Evolutionary conservation across 1,284 basidiomycete species (phyloP), one percentile per base, ranked within the genome.

Genomic region (Leccinum angustisporum): DNA sequence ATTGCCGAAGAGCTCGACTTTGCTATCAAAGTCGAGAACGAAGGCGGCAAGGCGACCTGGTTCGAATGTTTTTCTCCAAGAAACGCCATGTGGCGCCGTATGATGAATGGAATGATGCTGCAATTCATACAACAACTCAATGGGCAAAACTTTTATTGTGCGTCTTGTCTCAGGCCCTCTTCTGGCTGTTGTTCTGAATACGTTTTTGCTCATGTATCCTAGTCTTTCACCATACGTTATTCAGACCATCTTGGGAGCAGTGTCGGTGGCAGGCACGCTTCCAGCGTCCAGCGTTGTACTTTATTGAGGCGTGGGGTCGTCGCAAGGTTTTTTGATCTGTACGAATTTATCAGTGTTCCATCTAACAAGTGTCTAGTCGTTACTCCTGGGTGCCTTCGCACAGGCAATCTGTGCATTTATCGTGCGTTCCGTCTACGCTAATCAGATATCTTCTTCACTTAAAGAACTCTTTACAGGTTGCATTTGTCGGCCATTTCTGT

Each of bases 121-220:
- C 89, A 91, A 71, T 91, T 92, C 69, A 86, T 92, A 57, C 90
- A 92, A 67, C 91, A 93, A 67, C 76, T 93, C 36, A 90, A 90
- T 63, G 87, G 87, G 51, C 87, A 89, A 71, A 88, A 88, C 71
- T 88, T 90, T 74, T 88, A 88, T 72, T 90, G 87, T 87, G 64
- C 65, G 83, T 68, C n/a, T 0, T 11, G 8, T 34, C n/a, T 16
- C 10, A 8, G 2, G 21, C 8, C 7, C 21, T 25, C 14, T 56
- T 55, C 16, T 40, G 1, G 9, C 2, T 36, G 14, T 38, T 56
- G 51, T 56, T 14, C 27, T 16, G 14, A 6, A 30, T 46, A 48
- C 13, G 4, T 0, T 21, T 21, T 48, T 48, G 7, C 58, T 61
- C 31, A 56, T n/a, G 9, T 16, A 9, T 30, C 30, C 3, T 38